phyloP scores from a whole-genome alignment of 192 early-diverging fungal genomes.

The Paraglomus brasilianum region DNA sequence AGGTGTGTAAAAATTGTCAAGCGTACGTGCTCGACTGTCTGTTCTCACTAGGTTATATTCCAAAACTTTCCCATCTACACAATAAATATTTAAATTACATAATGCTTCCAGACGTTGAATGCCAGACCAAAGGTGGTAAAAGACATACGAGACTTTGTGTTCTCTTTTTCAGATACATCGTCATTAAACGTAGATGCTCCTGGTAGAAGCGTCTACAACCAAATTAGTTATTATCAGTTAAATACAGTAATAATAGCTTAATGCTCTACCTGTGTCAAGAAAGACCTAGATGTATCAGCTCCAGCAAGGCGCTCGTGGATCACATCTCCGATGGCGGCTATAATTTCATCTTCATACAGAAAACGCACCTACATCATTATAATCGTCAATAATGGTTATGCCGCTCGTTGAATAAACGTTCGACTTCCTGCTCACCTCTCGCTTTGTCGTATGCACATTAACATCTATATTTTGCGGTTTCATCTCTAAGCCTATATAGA shows the following conservation, averaged over 20 bases:
- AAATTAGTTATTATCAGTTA: too few relatives aligned
- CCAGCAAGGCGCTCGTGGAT: slow-evolving; percentile 68
- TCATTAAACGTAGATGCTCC: slow-evolving; percentile 30
- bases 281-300: slow-evolving; percentile 73
- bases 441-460: slow-evolving; percentile 97
- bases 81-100: neutral
- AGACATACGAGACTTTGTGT: neutral
- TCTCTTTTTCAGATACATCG: slow-evolving; percentile 6
- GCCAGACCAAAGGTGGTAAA: neutral
- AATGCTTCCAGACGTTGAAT: slow-evolving; percentile 1
- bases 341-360: slow-evolving; percentile 84
- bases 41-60: slow-evolving; percentile 85
- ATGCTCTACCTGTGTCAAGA: slow-evolving; percentile 59
- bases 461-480: slow-evolving; percentile 91
- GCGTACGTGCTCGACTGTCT: slow-evolving; percentile 73
- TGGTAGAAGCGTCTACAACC: slow-evolving; percentile 33
- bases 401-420: neutral
- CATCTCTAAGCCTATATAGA: slow-evolving; percentile 87
- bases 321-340: slow-evolving; percentile 63
- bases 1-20: slow-evolving; percentile 51
- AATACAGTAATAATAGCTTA: neutral
- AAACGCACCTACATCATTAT: slow-evolving; percentile 69
- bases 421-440: slow-evolving; percentile 53
- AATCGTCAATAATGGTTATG: neutral
- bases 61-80: neutral